Conservation (phyloP, 2,329 filamentous ascomycete genomes). For the Colletotrichum sojae region DNA sequence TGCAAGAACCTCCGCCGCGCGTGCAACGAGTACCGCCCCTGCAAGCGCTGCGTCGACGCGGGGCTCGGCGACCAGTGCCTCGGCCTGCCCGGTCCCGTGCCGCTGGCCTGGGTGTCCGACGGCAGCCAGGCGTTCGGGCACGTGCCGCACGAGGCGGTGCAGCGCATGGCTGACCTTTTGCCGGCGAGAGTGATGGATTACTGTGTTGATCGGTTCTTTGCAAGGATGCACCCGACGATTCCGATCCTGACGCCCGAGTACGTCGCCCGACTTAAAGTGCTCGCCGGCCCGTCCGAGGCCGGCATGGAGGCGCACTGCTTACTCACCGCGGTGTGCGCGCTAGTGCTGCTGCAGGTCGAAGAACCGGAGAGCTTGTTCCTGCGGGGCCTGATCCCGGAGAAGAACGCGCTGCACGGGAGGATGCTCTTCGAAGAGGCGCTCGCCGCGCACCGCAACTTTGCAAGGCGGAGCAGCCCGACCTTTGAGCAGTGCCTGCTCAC, state of each 20-base stretch:
- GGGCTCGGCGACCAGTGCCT: slow-evolving; percentile 58
- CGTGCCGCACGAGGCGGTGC: slow-evolving; percentile 45
- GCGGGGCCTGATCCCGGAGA: slow-evolving; percentile 51
- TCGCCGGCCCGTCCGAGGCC: slow-evolving; percentile 44
- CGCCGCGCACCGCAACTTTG: slow-evolving; percentile 51
- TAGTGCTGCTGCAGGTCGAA: slow-evolving; percentile 59
- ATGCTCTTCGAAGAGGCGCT: slow-evolving; percentile 55
- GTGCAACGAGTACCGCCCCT: slow-evolving; percentile 61
- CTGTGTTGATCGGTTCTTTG: slow-evolving; percentile 57
- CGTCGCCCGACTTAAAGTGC: slow-evolving; percentile 48
- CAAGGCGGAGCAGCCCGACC: slow-evolving; percentile 51
- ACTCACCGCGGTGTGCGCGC: slow-evolving; percentile 56
- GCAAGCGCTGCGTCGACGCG: slow-evolving; percentile 57
- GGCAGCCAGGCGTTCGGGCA: slow-evolving; percentile 44
- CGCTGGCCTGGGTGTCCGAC: slow-evolving; percentile 42
- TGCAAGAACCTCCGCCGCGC: slow-evolving; percentile 60
- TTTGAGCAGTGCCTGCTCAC: slow-evolving; percentile 57
- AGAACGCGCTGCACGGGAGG: slow-evolving; percentile 55
- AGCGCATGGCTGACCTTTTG: slow-evolving; percentile 52
- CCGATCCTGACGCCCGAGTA: slow-evolving; percentile 58
- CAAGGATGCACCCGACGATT: slow-evolving; percentile 57
- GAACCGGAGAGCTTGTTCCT: slow-evolving; percentile 51
- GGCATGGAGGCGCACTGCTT: slow-evolving; percentile 54
- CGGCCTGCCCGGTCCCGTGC: slow-evolving; percentile 39
- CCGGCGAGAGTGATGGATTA: slow-evolving; percentile 52